Base-by-base conservation (phyloP, 768 basidiomycete genomes). In the Calocybe cyanea region DNA sequence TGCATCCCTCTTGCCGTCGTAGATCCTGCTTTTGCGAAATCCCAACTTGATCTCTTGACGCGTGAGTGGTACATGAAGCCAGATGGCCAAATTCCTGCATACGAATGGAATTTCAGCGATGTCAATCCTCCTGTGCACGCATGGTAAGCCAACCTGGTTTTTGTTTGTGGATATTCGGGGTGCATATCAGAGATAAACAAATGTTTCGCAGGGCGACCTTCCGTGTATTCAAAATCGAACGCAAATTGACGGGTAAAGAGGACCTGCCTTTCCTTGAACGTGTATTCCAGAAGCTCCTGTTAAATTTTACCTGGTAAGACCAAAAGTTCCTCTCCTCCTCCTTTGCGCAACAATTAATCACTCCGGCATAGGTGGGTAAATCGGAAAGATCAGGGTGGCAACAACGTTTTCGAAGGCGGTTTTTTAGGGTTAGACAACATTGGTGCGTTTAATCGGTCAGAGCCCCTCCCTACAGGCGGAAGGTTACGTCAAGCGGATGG, bases 31-130 rank as follows among this genome's bases (percentile, higher is more conserved):
- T 98, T 96, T 58, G 94, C 96, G 18, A 99, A 99, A 73, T 94
- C 95, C 63, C 96, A 99, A 63, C 78, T 99, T 28, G 95, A 97
- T 63, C 62, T 98, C 49, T 76, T 99, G 57, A 97, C 95, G 2
- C 77, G 96, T 45, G 96, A 99, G 67, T 99, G 96, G 96, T 99
- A 98, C 68, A 90, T 92, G 88, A 96, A 96, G 63, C 96, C 96
- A 1, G 95, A 98, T 62, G 96, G 96, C 28, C 94, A 96, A 59
- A 87, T 99, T 47, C 96, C 96, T 2, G 96, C 96, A 0, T 99
- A 98, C 63, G 96, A 99, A 64, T 99, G 96, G 96, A 98, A 99
- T 62, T 98, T 96, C 58, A 80, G 85, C 40, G 96, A 99, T 62
- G 96, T 98, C 52, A 98, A 99, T 63, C 96, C 96, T 7, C 96